These are phyloP conservation scores for Tritrichomonas foetus DNA, from an alignment of 208 protist species.

Conservation along the genomic window DNA sequence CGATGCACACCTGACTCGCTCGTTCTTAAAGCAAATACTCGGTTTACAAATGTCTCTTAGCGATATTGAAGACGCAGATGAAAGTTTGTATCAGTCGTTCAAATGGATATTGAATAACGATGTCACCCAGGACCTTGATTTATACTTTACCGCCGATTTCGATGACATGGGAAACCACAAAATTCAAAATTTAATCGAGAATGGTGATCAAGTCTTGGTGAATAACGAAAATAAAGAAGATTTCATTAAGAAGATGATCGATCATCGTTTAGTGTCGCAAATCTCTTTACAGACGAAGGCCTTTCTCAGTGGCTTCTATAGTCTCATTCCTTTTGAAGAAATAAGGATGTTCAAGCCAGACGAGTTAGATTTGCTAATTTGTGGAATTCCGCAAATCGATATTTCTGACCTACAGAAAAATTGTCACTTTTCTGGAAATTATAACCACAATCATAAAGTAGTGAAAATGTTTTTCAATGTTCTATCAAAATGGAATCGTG, in stretches of 20 bases:
- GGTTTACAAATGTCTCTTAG: slow-evolving; percentile 67
- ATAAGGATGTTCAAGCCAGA: slow-evolving; percentile 84
- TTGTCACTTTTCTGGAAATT: slow-evolving; percentile 78
- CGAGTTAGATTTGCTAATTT: slow-evolving; percentile 94
- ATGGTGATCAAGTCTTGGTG: slow-evolving; percentile 77
- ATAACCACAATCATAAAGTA: slow-evolving; percentile 58
- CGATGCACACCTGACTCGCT: slow-evolving; percentile 90
- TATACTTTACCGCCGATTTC: slow-evolving; percentile 81
- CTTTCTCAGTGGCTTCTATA: slow-evolving; percentile 88
- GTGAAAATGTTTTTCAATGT: slow-evolving; percentile 94
- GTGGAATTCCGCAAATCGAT: slow-evolving; percentile 89
- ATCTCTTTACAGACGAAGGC: slow-evolving; percentile 85
- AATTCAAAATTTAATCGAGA: slow-evolving; percentile 80
- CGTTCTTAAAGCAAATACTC: slow-evolving; percentile 97
- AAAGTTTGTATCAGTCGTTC: slow-evolving; percentile 80
- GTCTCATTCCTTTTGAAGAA: slow-evolving; percentile 79
- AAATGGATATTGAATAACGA: slow-evolving; percentile 84
- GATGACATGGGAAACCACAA: slow-evolving; percentile 79
- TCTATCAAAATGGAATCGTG: slow-evolving; percentile 67
- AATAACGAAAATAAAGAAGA: slow-evolving; percentile 90
- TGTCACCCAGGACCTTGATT: slow-evolving; percentile 69
- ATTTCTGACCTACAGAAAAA: slow-evolving; percentile 81
- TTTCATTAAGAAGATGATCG: slow-evolving; percentile 85
- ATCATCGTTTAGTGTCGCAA: slow-evolving; percentile 76
- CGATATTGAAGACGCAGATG: slow-evolving; percentile 90